Conservation (phyloP, 805 yeast genomes). For the Zygoascus ofunaensis region DNA sequence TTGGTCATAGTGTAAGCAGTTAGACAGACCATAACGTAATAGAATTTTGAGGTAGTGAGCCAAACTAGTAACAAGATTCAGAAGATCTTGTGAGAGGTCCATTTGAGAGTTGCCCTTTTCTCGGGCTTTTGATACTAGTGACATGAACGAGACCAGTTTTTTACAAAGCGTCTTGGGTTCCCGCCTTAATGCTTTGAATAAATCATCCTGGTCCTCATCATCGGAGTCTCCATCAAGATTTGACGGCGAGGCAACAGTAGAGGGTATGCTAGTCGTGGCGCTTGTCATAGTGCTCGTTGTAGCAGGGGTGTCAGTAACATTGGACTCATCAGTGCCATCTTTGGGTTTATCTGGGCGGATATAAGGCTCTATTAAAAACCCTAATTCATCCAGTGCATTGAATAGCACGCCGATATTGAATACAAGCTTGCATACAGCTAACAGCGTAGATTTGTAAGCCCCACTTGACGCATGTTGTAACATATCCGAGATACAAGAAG, state of each 20-base stretch:
- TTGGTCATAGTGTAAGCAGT: constrained; percentile 46
- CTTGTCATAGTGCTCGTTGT: background rate
- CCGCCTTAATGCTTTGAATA: constrained; percentile 24
- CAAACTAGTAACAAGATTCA: constrained; percentile 77
- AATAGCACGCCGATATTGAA: constrained; percentile 69
- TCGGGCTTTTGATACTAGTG: constrained; percentile 55
- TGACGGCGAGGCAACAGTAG: background rate
- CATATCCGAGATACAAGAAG: constrained; percentile 86
- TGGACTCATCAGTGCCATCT: background rate
- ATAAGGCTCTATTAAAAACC: constrained; percentile 19
- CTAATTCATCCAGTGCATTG: constrained; percentile 55
- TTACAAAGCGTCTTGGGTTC: constrained; percentile 86
- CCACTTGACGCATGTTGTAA: constrained; percentile 71
- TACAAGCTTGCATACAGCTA: constrained; percentile 63
- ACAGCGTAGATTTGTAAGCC: constrained; percentile 56
- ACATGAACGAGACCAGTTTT: constrained; percentile 80
- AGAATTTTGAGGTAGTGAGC: constrained; percentile 88
- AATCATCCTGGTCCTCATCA: constrained; percentile 8
- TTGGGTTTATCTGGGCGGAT: constrained; percentile 7
- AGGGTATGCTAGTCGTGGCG: no score
- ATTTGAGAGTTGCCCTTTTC: constrained; percentile 15
- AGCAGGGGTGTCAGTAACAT: background rate
- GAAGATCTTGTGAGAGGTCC: constrained; percentile 33
- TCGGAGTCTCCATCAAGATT: constrained; percentile 1
- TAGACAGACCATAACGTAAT: constrained; percentile 68